A percentile compares a stretch with the other conserved stretches of the same genome.
phyloP scores from a whole-genome alignment of 2,329 filamentous ascomycete genomes.

The Chrysoporthe cubensis region DNA sequence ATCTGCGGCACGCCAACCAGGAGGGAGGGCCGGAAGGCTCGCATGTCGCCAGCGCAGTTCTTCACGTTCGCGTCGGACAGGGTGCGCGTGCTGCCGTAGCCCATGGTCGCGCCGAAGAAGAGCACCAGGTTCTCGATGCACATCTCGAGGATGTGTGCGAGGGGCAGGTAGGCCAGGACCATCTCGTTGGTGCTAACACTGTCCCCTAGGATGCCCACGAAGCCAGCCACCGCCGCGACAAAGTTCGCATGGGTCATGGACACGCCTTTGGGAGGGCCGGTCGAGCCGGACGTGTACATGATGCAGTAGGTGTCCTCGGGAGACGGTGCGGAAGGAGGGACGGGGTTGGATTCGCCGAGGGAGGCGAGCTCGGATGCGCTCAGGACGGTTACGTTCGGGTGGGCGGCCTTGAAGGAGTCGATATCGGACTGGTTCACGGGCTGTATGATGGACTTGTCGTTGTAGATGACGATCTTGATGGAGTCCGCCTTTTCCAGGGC shows the following conservation, averaged over 20 bases:
- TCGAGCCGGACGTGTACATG: slow-evolving; percentile 88
- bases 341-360: slow-evolving; percentile 68
- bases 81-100: slow-evolving; percentile 90
- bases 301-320: slow-evolving; percentile 81
- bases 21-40: slow-evolving; percentile 85
- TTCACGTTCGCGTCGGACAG: slow-evolving; percentile 83
- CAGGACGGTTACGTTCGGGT: slow-evolving; percentile 57
- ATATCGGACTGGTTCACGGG: slow-evolving; percentile 58
- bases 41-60: slow-evolving; percentile 92
- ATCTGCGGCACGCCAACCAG: slow-evolving; percentile 94
- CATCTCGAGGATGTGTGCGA: slow-evolving; percentile 96
- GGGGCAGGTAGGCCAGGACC: slow-evolving; percentile 87
- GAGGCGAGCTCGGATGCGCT: slow-evolving; percentile 59
- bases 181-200: slow-evolving; percentile 78
- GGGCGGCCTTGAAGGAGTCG: slow-evolving; percentile 58
- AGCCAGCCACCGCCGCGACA: slow-evolving; percentile 80
- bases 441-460: slow-evolving; percentile 52
- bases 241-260: slow-evolving; percentile 81
- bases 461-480: slow-evolving; percentile 66
- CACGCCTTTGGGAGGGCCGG: slow-evolving; percentile 87
- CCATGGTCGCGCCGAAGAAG: slow-evolving; percentile 88
- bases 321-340: slow-evolving; percentile 71
- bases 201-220: slow-evolving; percentile 76
- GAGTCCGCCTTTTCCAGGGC: slow-evolving; percentile 61
- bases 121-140: slow-evolving; percentile 91